These are phyloP conservation scores for Stentor coeruleus DNA, from an alignment of 73 alveolate genomes.

Conservation along the genomic window DNA sequence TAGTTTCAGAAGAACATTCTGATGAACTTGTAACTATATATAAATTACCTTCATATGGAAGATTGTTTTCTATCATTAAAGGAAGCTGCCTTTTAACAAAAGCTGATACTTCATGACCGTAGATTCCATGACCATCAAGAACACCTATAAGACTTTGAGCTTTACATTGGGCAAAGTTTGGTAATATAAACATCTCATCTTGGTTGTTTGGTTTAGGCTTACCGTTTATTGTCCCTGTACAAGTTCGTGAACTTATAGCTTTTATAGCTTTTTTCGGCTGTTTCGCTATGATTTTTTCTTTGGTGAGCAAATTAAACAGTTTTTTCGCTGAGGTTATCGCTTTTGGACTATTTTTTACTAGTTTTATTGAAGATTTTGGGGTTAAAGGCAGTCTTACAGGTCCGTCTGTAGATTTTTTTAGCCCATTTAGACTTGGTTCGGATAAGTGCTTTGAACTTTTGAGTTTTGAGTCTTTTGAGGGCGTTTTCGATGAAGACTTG, in stretches of 20 bases:
- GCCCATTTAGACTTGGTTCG: not conserved
- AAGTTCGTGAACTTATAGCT: not conserved
- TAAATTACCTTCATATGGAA: not conserved
- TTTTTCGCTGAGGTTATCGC: not conserved
- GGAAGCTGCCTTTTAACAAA: conserved; percentile 54
- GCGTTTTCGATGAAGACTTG: not conserved
- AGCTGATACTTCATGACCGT: conserved; percentile 62
- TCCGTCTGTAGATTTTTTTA: not conserved
- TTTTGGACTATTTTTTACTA: not conserved
- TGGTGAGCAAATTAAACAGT: not conserved
- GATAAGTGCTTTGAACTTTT: not conserved
- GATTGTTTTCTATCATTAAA: not conserved
- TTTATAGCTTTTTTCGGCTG: not conserved
- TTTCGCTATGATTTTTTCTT: not conserved
- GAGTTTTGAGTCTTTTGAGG: not conserved
- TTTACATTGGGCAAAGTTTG: not conserved
- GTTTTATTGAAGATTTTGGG: not conserved
- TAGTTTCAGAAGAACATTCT: not conserved
- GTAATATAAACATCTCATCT: not conserved
- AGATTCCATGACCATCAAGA: conserved; percentile 65
- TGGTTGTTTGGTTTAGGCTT: conserved; percentile 21
- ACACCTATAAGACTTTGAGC: conserved; percentile 41
- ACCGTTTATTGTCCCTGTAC: conserved; percentile 9
- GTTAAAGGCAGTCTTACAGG: not conserved
- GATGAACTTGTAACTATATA: not conserved